These are phyloP conservation scores for Angophora floribunda DNA, from an alignment of 345 rosid genomes.

Conservation along the genomic window DNA sequence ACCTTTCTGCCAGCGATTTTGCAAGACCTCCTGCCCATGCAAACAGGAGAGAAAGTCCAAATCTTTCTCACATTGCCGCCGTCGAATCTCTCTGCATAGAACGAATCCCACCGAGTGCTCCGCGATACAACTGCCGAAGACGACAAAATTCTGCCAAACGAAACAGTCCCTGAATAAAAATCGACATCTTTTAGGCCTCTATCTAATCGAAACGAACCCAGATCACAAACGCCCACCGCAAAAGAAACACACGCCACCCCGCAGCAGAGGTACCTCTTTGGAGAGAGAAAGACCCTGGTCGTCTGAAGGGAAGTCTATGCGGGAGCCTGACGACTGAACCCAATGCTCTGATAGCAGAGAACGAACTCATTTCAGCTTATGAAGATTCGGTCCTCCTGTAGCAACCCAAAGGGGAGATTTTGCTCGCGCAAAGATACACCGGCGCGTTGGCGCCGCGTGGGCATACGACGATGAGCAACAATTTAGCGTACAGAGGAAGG, in stretches of 20 bases:
- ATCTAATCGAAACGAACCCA: background rate
- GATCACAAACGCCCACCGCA: background rate
- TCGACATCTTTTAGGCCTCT: background rate
- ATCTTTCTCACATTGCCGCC: constrained; percentile 33
- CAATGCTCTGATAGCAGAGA: constrained; percentile 28
- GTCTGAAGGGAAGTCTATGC: constrained; percentile 23
- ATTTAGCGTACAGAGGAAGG: background rate
- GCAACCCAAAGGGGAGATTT: background rate
- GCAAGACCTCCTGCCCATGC: constrained; percentile 87
- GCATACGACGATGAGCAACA: background rate
- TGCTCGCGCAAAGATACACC: background rate
- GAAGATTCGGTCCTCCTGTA: background rate
- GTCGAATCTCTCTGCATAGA: background rate
- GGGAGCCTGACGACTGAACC: constrained; percentile 34
- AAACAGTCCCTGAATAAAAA: constrained; percentile 10
- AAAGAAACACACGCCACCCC: background rate
- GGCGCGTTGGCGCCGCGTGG: background rate
- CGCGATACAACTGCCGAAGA: constrained; percentile 31
- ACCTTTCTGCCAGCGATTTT: constrained; percentile 95
- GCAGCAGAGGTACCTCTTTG: background rate
- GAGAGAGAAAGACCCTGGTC: constrained; percentile 9
- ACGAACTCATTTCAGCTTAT: constrained; percentile 17
- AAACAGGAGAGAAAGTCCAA: constrained; percentile 53
- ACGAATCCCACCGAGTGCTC: constrained; percentile 5
- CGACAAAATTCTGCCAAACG: constrained; percentile 11